Percentiles rank a stretch among this genome's conserved stretches.
Conservation (phyloP, 306 rosid genomes). For the Rosa multiflora region DNA sequence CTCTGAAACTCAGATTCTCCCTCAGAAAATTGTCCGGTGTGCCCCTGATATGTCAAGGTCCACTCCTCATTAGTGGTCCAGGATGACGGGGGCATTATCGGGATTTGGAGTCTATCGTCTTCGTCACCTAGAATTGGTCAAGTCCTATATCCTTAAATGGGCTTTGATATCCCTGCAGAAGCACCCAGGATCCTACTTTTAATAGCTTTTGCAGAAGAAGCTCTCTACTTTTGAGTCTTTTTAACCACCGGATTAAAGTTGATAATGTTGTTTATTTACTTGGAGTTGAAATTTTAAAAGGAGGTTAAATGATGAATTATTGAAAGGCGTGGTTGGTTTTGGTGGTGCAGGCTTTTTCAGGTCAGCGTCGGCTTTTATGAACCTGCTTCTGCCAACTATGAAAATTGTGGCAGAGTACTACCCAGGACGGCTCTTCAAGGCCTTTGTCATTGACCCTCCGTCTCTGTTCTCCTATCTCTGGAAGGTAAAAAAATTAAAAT, state of each 20-base stretch:
- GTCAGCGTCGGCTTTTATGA: constrained; percentile 91
- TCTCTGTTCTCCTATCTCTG: constrained; percentile 81
- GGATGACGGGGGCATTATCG: constrained; percentile 53
- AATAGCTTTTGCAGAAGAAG: constrained; percentile 18
- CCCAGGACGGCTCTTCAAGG: constrained; percentile 66
- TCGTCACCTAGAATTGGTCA: constrained; percentile 41
- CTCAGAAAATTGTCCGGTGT: constrained; percentile 69
- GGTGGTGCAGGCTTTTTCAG: constrained; percentile 75
- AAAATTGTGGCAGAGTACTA: constrained; percentile 77
- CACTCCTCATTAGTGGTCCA: constrained; percentile 19
- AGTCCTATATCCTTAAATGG: constrained; percentile 51
- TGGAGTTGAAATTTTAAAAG: not conserved
- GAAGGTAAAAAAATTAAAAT: constrained; percentile 58
- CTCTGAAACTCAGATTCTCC: constrained; percentile 16
- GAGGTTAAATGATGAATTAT: not conserved
- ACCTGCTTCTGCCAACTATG: constrained; percentile 58
- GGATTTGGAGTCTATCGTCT: constrained; percentile 56
- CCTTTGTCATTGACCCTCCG: constrained; percentile 92
- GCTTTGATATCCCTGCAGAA: constrained; percentile 27
- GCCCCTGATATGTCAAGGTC: constrained; percentile 58
- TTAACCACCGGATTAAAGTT: not conserved
- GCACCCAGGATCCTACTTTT: constrained; percentile 49
- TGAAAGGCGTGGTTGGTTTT: constrained; percentile 16
- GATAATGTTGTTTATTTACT: not conserved
- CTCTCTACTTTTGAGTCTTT: constrained; percentile 1